Evolutionary conservation across 1,284 basidiomycete genomes (phyloP).

Genomic region (Apiotrichum gamsii): DNA sequence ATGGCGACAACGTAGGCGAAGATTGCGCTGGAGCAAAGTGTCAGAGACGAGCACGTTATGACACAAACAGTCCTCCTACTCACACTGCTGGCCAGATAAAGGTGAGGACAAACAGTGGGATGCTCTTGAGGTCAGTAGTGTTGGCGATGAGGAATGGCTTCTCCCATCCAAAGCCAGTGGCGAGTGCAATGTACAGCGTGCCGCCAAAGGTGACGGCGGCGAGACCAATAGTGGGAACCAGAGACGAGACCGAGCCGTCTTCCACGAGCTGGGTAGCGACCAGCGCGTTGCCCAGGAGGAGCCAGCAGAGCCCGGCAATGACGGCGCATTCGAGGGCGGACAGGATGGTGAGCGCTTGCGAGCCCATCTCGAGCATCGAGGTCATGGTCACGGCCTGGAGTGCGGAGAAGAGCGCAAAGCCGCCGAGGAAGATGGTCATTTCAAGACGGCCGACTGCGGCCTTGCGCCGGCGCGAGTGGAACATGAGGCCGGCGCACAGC

Average conservation of each 20-base stretch:
- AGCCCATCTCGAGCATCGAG: conserved; percentile 62
- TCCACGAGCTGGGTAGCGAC: conserved; percentile 66
- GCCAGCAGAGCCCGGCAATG: conserved; percentile 67
- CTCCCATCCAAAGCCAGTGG: conserved; percentile 63
- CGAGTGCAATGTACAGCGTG: conserved; percentile 70
- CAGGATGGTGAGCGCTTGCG: conserved; percentile 59
- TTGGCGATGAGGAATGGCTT: conserved; percentile 57
- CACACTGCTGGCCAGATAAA: conserved; percentile 76
- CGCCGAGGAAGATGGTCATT: conserved; percentile 30
- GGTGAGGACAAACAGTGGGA: conserved; percentile 69
- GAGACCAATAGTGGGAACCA: conserved; percentile 50
- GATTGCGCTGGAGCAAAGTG: conserved; percentile 57
- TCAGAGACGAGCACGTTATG: not conserved
- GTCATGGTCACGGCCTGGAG: conserved; percentile 73
- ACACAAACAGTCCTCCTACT: conserved; percentile 34
- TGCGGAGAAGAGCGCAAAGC: conserved; percentile 65
- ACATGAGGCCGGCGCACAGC: conserved; percentile 22
- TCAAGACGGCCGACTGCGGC: conserved; percentile 43
- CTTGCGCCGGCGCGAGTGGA: conserved; percentile 21
- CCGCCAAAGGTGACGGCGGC: conserved; percentile 59
- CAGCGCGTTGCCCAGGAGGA: conserved; percentile 67
- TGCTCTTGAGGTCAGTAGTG: conserved; percentile 54
- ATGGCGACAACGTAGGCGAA: conserved; percentile 64
- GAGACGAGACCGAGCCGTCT: conserved; percentile 60
- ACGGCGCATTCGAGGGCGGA: conserved; percentile 65